phyloP scores from a whole-genome alignment of 352 stramenopile species.

The Pythium volutum region DNA sequence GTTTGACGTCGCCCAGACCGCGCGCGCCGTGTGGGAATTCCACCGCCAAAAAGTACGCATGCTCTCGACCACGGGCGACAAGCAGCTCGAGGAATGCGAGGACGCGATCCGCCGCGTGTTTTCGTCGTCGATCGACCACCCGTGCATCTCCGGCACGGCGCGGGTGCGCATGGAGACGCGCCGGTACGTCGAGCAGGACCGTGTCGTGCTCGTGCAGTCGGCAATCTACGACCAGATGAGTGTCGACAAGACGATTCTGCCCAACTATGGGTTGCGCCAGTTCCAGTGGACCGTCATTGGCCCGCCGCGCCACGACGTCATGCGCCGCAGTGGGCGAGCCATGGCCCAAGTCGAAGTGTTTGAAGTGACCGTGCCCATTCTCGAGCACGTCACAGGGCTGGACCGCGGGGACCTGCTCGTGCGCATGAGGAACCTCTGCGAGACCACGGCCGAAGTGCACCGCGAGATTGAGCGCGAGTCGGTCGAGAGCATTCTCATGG shows the following conservation, averaged over 20 bases:
- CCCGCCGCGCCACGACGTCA: constrained; percentile 2
- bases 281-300: constrained; percentile 22
- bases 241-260: neutral
- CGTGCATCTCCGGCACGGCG: neutral
- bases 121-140: constrained; percentile 6
- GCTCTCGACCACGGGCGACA: neutral
- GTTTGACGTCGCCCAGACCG: constrained; percentile 14
- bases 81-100: constrained; percentile 9
- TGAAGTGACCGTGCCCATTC: constrained; percentile 16
- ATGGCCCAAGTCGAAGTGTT: constrained; percentile 19
- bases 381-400: constrained; percentile 16
- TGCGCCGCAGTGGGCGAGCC: constrained; percentile 11
- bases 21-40: constrained; percentile 19
- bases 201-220: constrained; percentile 19
- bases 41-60: constrained; percentile 14
- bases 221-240: constrained; percentile 10
- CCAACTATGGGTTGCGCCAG: constrained; percentile 12
- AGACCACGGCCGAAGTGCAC: constrained; percentile 9
- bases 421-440: constrained; percentile 4
- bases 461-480: constrained; percentile 18
- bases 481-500: constrained; percentile 20
- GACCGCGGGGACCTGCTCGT: constrained; percentile 1
- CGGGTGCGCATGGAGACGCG: constrained; percentile 20
- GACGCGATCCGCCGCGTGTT: constrained; percentile 16
- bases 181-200: constrained; percentile 7